Evolutionary conservation across 1,284 basidiomycete species (phyloP).

Genomic region (Apiotrichum siamense): DNA sequence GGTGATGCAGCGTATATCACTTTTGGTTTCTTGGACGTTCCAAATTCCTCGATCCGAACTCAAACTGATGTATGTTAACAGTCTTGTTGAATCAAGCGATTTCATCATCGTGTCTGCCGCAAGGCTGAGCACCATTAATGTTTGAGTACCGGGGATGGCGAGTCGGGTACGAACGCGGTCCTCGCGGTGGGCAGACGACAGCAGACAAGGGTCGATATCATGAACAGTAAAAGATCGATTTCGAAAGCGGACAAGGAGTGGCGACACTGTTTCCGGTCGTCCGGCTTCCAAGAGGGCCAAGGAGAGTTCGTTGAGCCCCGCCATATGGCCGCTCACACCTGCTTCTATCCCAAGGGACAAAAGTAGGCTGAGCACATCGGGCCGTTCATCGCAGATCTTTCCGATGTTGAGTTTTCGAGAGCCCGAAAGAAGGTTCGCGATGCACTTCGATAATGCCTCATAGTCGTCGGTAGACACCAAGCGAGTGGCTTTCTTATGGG

Average conservation of each 20-base stretch:
- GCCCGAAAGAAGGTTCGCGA: slow-evolving; percentile 2
- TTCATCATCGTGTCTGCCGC: no score
- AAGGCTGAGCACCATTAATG: no score
- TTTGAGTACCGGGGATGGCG: no score
- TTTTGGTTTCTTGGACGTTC: no score
- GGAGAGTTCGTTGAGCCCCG: slow-evolving; percentile 19
- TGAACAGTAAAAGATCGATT: no score
- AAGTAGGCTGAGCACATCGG: slow-evolving; percentile 15
- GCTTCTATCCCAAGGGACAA: slow-evolving; percentile 23
- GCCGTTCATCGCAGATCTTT: slow-evolving; percentile 4
- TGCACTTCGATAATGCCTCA: slow-evolving; percentile 8
- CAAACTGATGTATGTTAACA: no score
- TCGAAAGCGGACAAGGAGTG: slow-evolving; percentile 11
- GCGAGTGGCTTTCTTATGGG: slow-evolving; percentile 2
- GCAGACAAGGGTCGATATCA: no score
- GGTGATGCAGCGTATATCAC: no score
- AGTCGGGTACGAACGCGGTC: no score
- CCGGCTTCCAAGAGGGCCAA: slow-evolving; percentile 18
- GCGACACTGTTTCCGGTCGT: slow-evolving; percentile 13
- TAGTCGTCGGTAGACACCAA: slow-evolving; percentile 5
- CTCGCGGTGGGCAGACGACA: no score
- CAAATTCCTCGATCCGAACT: no score
- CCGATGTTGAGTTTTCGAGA: neutral
- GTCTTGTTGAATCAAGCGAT: no score
- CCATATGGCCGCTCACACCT: slow-evolving; percentile 17